Evolutionary conservation across 352 stramenopile species (phyloP).

Genomic region (Globisporangium megalacanthum): DNA sequence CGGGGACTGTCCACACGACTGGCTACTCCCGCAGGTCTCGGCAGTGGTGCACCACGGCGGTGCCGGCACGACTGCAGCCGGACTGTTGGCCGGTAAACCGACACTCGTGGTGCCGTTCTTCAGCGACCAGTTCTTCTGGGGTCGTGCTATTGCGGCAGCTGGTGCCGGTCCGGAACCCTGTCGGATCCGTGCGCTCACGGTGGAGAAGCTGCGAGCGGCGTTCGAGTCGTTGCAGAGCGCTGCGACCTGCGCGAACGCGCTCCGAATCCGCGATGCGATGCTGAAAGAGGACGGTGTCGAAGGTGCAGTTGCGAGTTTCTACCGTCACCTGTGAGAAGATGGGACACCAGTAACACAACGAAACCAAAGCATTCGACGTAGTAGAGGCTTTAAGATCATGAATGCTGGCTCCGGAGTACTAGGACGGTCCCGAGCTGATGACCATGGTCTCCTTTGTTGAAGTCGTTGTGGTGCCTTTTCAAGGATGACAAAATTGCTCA

Average conservation of each 20-base stretch:
- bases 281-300: conserved; percentile 79
- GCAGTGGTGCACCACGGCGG: conserved; percentile 82
- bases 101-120: conserved; percentile 95
- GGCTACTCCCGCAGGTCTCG: conserved; percentile 86
- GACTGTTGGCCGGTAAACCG: conserved; percentile 86
- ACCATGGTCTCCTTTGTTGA: no score
- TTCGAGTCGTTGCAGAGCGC: conserved; percentile 63
- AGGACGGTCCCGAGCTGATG: no score
- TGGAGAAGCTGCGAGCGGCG: conserved; percentile 67
- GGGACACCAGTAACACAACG: no score
- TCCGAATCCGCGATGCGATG: conserved; percentile 57
- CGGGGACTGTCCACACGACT: conserved; percentile 83
- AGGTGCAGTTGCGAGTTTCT: conserved; percentile 83
- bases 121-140: conserved; percentile 94
- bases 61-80: conserved; percentile 89
- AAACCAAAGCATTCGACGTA: no score
- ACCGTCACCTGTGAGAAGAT: conserved; percentile 60
- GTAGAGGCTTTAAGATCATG: no score
- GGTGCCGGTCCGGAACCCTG: conserved; percentile 86
- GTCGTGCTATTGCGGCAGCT: conserved; percentile 69
- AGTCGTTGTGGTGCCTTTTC: no score
- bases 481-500: no score
- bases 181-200: conserved; percentile 76
- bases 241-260: conserved; percentile 44
- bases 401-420: no score